A percentile compares a stretch with the other conserved stretches of the same genome.
These are phyloP conservation scores for Aureobasidium sp. DNA, from an alignment of 2,329 filamentous ascomycete genomes.

Conservation along the genomic window DNA sequence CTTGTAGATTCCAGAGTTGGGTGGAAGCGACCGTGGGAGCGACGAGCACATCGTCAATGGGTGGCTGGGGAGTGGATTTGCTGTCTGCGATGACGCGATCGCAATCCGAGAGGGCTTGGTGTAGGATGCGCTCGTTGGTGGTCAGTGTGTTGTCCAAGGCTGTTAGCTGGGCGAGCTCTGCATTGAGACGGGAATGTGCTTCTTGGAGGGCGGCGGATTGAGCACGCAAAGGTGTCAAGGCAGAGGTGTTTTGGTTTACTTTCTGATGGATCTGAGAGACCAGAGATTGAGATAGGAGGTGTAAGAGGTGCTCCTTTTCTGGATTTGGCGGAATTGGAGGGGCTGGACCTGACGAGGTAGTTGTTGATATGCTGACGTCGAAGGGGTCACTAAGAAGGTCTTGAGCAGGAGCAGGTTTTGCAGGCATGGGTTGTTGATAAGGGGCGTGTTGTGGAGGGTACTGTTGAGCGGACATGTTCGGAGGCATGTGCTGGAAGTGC, in stretches of 20 bases:
- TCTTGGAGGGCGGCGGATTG: conserved; percentile 69
- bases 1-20: conserved; percentile 81
- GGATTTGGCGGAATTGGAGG: conserved; percentile 93
- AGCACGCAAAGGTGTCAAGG: conserved; percentile 64
- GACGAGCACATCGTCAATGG: conserved; percentile 85
- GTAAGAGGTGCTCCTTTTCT: conserved; percentile 80
- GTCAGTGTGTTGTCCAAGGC: conserved; percentile 62
- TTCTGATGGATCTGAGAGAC: conserved; percentile 59
- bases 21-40: conserved; percentile 87
- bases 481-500: conserved; percentile 1
- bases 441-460: conserved; percentile 9
- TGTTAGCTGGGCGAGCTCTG: conserved; percentile 63
- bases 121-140: conserved; percentile 70
- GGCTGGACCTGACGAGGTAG: conserved; percentile 48
- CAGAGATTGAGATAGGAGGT: conserved; percentile 63
- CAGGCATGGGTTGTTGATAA: conserved; percentile 23
- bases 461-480: conserved; percentile 15
- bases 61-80: conserved; percentile 58
- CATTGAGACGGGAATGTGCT: conserved; percentile 60
- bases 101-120: conserved; percentile 66
- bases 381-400: conserved; percentile 58
- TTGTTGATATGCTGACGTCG: conserved; percentile 46
- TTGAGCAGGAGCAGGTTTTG: conserved; percentile 29
- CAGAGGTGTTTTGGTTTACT: conserved; percentile 62
- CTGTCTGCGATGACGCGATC: conserved; percentile 68